Base-by-base conservation (phyloP, 2,329 filamentous ascomycete species). In the Penicillium expansum region DNA sequence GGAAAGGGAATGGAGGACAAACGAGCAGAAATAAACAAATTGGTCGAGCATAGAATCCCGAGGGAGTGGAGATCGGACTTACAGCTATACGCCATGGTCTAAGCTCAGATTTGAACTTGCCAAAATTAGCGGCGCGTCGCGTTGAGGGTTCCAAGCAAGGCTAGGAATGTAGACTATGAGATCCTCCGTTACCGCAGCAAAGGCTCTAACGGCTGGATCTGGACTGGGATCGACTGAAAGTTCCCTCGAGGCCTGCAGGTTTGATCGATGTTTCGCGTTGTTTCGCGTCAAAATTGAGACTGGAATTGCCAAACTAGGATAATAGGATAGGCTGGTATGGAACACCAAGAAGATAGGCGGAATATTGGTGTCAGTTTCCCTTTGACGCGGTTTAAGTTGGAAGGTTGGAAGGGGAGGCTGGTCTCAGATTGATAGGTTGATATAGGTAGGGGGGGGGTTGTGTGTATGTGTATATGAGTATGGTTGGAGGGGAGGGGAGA, bases 11-110 rank as follows among this genome's bases (percentile, higher is more conserved):
- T 66, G 71, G 69, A 68, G 66, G 70, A 68, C 62, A 67, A 67
- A 62, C 69, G 69, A 69, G 67, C 64, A 74, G 66, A 75, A 75
- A 75, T 75, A 75, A 74, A 72, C 71, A 71, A 72, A 72, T 69
- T 49, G 60, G 59, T 61, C 56, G 58, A 64, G 60, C 65, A 69
- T 69, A 67, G 62, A 70, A 67, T 64, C 52, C 52, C 63, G 61
- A 58, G 48, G 60, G 60, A 60, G 62, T 65, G 68, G 62, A 59
- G 66, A 70, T 71, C 63, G 58, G 55, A 75, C 73, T 74, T 71
- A 75, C 73, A 69, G 57, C 62, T 65, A 69, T 69, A 72, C 64
- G 69, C 67, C 72, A 75, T 75, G 65, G 48, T 59, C 68, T 65
- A 62, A 63, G 68, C 60, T 69, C 62, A 61, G 61, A 65, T 58